These are phyloP conservation scores for Xylaria bambusicola DNA, from an alignment of 495 filamentous ascomycete species.

Conservation along the genomic window DNA sequence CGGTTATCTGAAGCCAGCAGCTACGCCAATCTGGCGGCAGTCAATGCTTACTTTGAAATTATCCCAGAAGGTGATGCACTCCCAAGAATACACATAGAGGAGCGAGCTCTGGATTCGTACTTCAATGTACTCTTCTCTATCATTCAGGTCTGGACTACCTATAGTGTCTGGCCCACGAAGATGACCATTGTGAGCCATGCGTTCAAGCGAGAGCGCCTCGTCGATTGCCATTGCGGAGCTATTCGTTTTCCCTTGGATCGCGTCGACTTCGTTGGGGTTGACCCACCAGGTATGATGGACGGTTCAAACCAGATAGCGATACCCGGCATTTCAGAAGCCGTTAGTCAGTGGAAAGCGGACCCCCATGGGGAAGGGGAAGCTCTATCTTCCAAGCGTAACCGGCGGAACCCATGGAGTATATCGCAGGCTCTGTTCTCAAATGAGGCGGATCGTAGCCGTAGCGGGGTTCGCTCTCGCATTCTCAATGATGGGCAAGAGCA, in stretches of 20 bases:
- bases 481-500: constrained; percentile 33
- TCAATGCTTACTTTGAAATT: constrained; percentile 43
- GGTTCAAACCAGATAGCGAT: constrained; percentile 39
- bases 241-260: constrained; percentile 54
- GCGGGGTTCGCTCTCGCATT: constrained; percentile 33
- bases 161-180: constrained; percentile 49
- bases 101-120: constrained; percentile 74
- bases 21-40: constrained; percentile 57
- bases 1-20: constrained; percentile 63
- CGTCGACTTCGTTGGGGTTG: constrained; percentile 64
- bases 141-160: constrained; percentile 54
- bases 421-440: constrained; percentile 40
- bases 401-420: constrained; percentile 51
- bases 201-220: constrained; percentile 70
- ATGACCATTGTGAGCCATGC: constrained; percentile 73
- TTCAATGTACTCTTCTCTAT: constrained; percentile 76
- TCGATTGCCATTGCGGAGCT: constrained; percentile 67
- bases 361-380: constrained; percentile 47
- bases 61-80: constrained; percentile 9
- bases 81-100: constrained; percentile 45
- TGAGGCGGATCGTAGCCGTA: constrained; percentile 37
- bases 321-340: constrained; percentile 41
- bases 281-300: constrained; percentile 57
- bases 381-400: constrained; percentile 49
- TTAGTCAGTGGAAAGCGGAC: constrained; percentile 52